These are phyloP conservation scores for Viola odorata DNA, from an alignment of 345 rosid genomes.

Conservation along the genomic window DNA sequence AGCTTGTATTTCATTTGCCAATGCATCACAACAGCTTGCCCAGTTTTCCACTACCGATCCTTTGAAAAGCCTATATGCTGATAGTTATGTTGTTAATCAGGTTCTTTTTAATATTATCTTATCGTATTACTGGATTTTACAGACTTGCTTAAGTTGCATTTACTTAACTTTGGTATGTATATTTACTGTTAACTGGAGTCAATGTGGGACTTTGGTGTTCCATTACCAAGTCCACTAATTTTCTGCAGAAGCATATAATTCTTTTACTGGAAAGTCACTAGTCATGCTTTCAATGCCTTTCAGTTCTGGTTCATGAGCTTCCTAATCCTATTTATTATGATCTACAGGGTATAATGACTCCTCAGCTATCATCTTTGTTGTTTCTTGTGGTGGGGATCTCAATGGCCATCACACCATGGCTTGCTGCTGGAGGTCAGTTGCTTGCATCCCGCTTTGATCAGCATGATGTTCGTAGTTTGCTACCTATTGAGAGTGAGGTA, in stretches of 20 bases:
- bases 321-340: conserved; percentile 15
- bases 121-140: conserved; percentile 4
- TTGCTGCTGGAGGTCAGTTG: conserved; percentile 98
- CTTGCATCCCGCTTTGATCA: conserved; percentile 94
- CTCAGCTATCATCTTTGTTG: conserved; percentile 81
- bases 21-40: too few species aligned
- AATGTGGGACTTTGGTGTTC: conserved; percentile 5
- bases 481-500: conserved; percentile 98
- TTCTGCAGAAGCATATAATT: too few species aligned
- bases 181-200: conserved; percentile 1
- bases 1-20: too few species aligned
- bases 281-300: neutral
- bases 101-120: conserved; percentile 27
- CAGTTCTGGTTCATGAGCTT: neutral
- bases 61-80: conserved; percentile 30
- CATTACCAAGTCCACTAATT: neutral
- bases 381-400: conserved; percentile 96
- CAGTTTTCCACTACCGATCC: too few species aligned
- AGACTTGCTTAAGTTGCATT: conserved; percentile 2
- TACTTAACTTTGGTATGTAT: neutral
- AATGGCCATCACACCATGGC: conserved; percentile 97
- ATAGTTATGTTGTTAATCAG: conserved; percentile 98
- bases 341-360: conserved; percentile 91
- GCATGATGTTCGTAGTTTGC: conserved; percentile 89
- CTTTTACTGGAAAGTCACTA: too few species aligned